Base-by-base conservation (phyloP, 352 stramenopile species). In the Phytopythium delawarense region DNA sequence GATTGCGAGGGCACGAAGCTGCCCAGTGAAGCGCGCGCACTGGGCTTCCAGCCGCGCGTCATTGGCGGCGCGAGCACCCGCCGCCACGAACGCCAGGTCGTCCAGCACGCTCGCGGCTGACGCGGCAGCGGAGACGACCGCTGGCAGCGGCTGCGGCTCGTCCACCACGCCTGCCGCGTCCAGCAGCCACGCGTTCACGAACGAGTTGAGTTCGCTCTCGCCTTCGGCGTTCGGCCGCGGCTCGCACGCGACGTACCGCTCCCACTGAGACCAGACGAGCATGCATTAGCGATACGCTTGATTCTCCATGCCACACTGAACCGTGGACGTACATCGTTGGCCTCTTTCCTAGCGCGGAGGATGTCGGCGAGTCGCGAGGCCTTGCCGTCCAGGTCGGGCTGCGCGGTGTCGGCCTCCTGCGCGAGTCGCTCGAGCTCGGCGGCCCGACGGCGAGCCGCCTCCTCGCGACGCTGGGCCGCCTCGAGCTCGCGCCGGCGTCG, bases 131-230 rank as follows among this genome's bases (percentile, higher is more conserved):
- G 64, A 52, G 21, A 79, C 74, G 28, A 89, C 72, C 0, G 53
- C 51, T 7, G 65, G 32, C 6, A 59, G 53, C 21, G 53, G 53
- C 21, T 59, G 61, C 40, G 74, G 30, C 44, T 84, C 75, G 11
- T 76, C 23, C 4, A 90, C 54, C 23, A 84, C 66, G 0, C 73
- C 75, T 7, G 78, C 70, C 13, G 75, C 74, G 18, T 92, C 83
- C 20, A 89, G 60, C 44, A 83, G 71, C 81, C 80, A 93, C 37
- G 81, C 86, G 64, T 92, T 90, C 18, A 94, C 52, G 63, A 91
- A 92, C 49, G 81, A 87, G 60, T 92, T 91, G 77, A 94, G 87
- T 58, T 94, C 83, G 55, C 78, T 77, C 57, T 94, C 82, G 4
- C 87, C 68, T 44, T 84, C 74, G 4, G 83, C 81, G 39, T 92